Evolutionary conservation across 2,329 filamentous ascomycete genomes (phyloP), one percentile per base, ranked within the genome.

Genomic region (Chaetomiaceae sp.): DNA sequence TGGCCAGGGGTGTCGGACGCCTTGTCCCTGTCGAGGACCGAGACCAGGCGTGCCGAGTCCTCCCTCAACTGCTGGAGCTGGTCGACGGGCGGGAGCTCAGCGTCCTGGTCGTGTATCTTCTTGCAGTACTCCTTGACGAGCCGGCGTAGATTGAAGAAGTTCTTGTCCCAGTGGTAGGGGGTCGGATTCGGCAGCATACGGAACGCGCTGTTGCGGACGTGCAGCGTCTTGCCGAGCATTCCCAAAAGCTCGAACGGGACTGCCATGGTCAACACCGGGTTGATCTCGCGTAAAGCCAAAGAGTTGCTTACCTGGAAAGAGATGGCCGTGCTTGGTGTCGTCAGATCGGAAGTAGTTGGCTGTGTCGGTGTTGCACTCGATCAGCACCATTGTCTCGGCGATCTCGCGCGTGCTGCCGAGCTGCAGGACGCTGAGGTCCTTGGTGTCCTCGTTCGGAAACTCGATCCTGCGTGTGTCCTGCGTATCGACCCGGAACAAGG

Each of bases 171-270:
- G n/a, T 60, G 62, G 43, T 74, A 73, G 1, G 68, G 64, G 0
- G 76, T 80, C 0, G 77, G 77, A 50, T 81, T 81, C 0, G 77
- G 77, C 1, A 81, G 65, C 58, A 72, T 71, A 2, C 74, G 74
- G 50, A 74, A 80, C 47, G 65, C 67, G 39, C 66, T 76, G 37
- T 71, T 61, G 6, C 65, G 63, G 18, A 78, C 71, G 42, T 77
- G 73, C 18, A 78, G 64, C 0, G 68, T 69, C 20, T 68, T 67
- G 36, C 70, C 68, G 1, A 80, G 60, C 76, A 81, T 80, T n/a
- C 75, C 77, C 2, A 78, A 58, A 0, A 81, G 67, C 55, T 81
- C 77, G 41, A 80, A 80, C 0, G 74, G 69, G 1, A 81, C 76
- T 78, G 49, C 11, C 18, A 42, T 26, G 15, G 15, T 50, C 36